phyloP scores from a whole-genome alignment of 257 asterid species.

The Rhazya stricta region DNA sequence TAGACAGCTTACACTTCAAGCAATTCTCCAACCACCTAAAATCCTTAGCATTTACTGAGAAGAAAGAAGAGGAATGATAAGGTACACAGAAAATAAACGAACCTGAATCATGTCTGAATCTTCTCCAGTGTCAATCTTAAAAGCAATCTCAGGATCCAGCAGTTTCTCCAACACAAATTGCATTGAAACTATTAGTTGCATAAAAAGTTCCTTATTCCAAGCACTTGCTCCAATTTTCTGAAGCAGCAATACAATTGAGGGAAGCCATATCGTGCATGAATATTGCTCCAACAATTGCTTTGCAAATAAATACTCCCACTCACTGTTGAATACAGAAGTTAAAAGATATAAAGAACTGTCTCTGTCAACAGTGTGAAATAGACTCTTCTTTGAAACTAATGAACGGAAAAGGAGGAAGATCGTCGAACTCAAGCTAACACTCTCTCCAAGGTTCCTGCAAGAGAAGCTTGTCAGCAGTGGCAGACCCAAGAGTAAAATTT shows the following conservation, averaged over 20 bases:
- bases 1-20: not conserved
- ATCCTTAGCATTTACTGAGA: not conserved
- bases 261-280: slow-evolving; percentile 77
- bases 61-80: not conserved
- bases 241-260: slow-evolving; percentile 59
- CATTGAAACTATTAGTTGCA: slow-evolving; percentile 53
- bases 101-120: slow-evolving; percentile 64
- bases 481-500: not conserved
- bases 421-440: slow-evolving; percentile 66
- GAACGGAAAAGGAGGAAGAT: slow-evolving; percentile 68
- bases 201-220: slow-evolving; percentile 38
- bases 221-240: slow-evolving; percentile 43
- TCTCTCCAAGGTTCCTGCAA: slow-evolving; percentile 80
- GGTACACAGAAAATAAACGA: slow-evolving; percentile 17
- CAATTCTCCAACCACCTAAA: not conserved
- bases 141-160: slow-evolving; percentile 71
- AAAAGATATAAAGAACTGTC: slow-evolving; percentile 38
- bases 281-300: slow-evolving; percentile 62
- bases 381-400: slow-evolving; percentile 43
- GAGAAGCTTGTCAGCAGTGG: slow-evolving; percentile 35
- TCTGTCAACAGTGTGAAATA: slow-evolving; percentile 27
- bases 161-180: slow-evolving; percentile 63
- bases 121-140: slow-evolving; percentile 65
- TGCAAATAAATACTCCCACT: slow-evolving; percentile 84
- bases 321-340: slow-evolving; percentile 31